Percentiles rank a stretch among this genome's conserved stretches.
These are phyloP conservation scores for Raffaelea arxii DNA, from an alignment of 2,329 filamentous ascomycete species.

Conservation along the genomic window DNA sequence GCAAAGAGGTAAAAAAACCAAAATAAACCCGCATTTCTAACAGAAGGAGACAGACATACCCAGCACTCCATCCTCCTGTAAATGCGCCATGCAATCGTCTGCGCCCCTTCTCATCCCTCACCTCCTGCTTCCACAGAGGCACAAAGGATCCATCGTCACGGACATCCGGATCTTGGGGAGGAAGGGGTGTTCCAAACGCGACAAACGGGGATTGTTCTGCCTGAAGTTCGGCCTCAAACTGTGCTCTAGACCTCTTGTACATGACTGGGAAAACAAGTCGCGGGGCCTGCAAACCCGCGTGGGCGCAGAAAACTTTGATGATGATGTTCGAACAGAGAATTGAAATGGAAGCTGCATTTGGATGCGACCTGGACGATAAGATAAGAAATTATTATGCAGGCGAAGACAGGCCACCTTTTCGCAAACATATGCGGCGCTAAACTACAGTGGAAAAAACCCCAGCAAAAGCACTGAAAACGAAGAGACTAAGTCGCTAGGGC, in stretches of 20 bases:
- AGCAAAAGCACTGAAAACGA: too few species aligned
- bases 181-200: constrained; percentile 75
- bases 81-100: constrained; percentile 93
- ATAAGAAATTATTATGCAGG: too few species aligned
- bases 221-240: constrained; percentile 67
- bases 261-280: too few species aligned
- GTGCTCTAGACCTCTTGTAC: constrained; percentile 72
- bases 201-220: constrained; percentile 63
- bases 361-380: too few species aligned
- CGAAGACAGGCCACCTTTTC: too few species aligned
- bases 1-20: neutral
- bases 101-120: constrained; percentile 81
- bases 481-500: too few species aligned
- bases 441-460: too few species aligned
- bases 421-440: too few species aligned
- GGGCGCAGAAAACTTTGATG: too few species aligned
- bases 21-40: neutral
- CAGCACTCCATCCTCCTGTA: constrained; percentile 92
- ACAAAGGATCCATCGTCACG: constrained; percentile 89
- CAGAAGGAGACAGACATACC: constrained; percentile 44
- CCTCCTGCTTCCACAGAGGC: constrained; percentile 97
- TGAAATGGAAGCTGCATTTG: too few species aligned
- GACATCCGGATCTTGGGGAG: constrained; percentile 61
- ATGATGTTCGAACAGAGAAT: too few species aligned
- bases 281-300: too few species aligned